phyloP scores from a whole-genome alignment of 1,139 yeast species.

The Candida gigantensis region DNA sequence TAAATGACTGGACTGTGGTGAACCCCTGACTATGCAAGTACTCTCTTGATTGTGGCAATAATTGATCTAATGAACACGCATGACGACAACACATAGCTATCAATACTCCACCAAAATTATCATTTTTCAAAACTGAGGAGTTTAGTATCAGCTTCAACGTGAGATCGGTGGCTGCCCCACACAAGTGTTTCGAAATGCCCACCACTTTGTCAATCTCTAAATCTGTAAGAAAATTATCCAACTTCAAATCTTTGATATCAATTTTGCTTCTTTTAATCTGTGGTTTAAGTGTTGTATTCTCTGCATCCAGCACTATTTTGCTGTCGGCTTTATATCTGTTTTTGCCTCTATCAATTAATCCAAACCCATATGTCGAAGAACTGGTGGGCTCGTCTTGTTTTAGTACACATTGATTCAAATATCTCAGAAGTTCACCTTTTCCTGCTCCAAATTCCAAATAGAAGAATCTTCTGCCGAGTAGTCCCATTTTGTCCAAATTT shows the following conservation, averaged over 20 bases:
- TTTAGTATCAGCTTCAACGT: slow-evolving; percentile 68
- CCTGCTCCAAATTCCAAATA: slow-evolving; percentile 90
- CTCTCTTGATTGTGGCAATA: slow-evolving; percentile 50
- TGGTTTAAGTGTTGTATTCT: slow-evolving; percentile 23
- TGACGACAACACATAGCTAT: slow-evolving; percentile 97
- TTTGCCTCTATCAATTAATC: slow-evolving; percentile 75
- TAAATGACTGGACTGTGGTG: slow-evolving; percentile 44
- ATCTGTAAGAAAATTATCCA: slow-evolving; percentile 47
- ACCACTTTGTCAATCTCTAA: slow-evolving; percentile 32
- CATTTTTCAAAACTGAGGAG: slow-evolving; percentile 24
- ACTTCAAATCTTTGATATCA: slow-evolving; percentile 74
- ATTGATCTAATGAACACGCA: slow-evolving; percentile 59
- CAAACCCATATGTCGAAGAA: slow-evolving; percentile 40
- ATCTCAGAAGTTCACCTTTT: slow-evolving; percentile 78
- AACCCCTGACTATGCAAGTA: slow-evolving; percentile 39
- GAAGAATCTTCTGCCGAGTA: slow-evolving; percentile 39
- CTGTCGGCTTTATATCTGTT: slow-evolving; percentile 78
- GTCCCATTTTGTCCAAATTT: slow-evolving; percentile 49
- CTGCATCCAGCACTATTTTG: slow-evolving; percentile 59
- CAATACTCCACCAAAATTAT: slow-evolving; percentile 52
- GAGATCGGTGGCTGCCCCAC: slow-evolving; percentile 93
- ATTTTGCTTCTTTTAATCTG: slow-evolving; percentile 56
- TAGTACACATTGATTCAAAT: slow-evolving; percentile 52
- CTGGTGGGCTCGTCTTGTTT: slow-evolving; percentile 15
- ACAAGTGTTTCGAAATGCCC: slow-evolving; percentile 81